These are phyloP conservation scores for Salix suchowensis DNA, from an alignment of 345 rosid species.

Conservation along the genomic window DNA sequence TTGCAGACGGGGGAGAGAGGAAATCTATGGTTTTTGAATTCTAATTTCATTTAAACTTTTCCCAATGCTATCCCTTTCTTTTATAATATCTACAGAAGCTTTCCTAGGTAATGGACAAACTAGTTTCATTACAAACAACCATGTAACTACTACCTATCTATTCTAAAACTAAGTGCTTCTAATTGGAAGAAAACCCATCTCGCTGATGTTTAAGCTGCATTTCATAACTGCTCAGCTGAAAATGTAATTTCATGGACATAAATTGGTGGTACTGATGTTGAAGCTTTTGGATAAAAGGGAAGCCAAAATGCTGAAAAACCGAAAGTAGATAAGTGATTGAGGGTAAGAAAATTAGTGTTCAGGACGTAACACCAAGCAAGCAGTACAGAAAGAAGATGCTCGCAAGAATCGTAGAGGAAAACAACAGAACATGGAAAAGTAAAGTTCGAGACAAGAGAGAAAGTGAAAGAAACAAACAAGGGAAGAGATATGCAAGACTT, in stretches of 20 bases:
- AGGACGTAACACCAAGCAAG: no score
- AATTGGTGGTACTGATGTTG: no score
- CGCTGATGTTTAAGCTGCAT: background rate
- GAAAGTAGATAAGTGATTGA: background rate
- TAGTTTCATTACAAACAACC: background rate
- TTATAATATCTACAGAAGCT: background rate
- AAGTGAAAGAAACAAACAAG: background rate
- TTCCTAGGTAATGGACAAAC: background rate
- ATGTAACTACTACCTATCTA: background rate
- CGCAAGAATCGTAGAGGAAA: background rate
- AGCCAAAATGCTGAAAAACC: background rate
- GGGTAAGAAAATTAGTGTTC: background rate
- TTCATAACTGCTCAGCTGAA: background rate
- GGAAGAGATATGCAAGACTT: background rate
- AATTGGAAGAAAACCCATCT: background rate
- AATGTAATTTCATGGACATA: background rate
- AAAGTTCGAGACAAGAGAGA: background rate
- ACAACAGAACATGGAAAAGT: background rate
- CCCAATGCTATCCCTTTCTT: background rate
- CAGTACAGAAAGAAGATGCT: background rate
- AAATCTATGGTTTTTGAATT: conserved; percentile 3
- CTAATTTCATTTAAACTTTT: background rate
- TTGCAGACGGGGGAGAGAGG: background rate
- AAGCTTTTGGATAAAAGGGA: background rate
- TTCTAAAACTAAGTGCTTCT: background rate